Percentiles rank a stretch among this genome's conserved stretches.
Evolutionary conservation across 768 basidiomycete species (phyloP).

Genomic region (Podaxis sp.): DNA sequence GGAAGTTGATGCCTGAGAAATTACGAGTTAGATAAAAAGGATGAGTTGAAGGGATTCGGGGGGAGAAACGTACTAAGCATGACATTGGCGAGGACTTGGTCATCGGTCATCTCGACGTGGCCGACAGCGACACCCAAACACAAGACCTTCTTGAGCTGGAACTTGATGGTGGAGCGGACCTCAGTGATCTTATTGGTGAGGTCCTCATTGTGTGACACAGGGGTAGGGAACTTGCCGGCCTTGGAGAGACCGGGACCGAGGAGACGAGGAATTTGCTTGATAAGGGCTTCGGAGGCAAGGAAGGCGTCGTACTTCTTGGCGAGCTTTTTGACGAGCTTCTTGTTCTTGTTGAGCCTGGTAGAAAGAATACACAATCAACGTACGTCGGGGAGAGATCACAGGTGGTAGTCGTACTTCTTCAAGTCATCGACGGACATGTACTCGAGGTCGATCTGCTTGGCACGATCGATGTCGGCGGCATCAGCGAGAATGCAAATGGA

Average conservation of each 20-base stretch:
- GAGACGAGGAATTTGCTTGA: constrained; percentile 99
- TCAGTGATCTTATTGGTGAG: constrained; percentile 87
- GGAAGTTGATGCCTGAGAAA: constrained; percentile 91
- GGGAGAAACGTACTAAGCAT: constrained; percentile 75
- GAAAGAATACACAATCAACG: background rate
- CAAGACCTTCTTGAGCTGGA: constrained; percentile 99
- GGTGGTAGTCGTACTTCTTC: constrained; percentile 75
- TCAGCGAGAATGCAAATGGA: constrained; percentile 99
- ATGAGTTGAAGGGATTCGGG: background rate
- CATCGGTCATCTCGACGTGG: constrained; percentile 96
- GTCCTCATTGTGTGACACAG: constrained; percentile 91
- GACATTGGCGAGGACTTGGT: constrained; percentile 95
- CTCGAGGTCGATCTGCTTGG: constrained; percentile 96
- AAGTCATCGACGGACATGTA: constrained; percentile 99
- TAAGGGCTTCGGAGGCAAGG: constrained; percentile 93
- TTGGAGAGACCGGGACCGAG: constrained; percentile 99
- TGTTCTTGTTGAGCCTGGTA: constrained; percentile 94
- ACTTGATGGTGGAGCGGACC: constrained; percentile 99
- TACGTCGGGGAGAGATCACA: background rate
- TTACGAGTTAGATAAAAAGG: background rate
- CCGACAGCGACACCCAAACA: constrained; percentile 99
- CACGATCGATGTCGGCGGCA: constrained; percentile 97
- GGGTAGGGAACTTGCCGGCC: constrained; percentile 99
- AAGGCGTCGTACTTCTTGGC: constrained; percentile 99
- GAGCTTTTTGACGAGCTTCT: constrained; percentile 99